Conservation (phyloP, 805 yeast genomes). For the Kodamaea leandrae region DNA sequence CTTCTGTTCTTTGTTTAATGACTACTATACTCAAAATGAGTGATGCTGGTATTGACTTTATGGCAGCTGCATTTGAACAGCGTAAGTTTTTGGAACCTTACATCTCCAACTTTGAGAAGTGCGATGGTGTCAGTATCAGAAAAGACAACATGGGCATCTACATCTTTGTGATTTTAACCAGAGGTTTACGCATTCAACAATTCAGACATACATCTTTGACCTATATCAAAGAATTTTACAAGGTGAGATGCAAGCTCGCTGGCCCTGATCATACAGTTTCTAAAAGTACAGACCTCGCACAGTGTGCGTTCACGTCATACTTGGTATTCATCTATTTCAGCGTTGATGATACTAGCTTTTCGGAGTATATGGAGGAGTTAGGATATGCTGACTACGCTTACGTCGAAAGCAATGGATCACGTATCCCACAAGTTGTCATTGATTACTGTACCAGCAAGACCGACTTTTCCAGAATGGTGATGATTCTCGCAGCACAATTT, state of each 20-base stretch:
- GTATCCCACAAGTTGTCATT: slow-evolving; percentile 27
- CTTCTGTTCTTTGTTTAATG: slow-evolving; percentile 30
- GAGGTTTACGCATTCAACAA: slow-evolving; percentile 60
- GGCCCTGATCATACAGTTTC: background rate
- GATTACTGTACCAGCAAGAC: slow-evolving; percentile 23
- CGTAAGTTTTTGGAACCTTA: slow-evolving; percentile 40
- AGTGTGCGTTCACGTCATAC: slow-evolving; percentile 17
- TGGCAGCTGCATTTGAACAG: slow-evolving; percentile 29
- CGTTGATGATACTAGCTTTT: slow-evolving; percentile 24
- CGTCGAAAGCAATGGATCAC: slow-evolving; percentile 15
- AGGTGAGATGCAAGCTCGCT: slow-evolving; percentile 9
- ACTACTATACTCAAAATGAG: slow-evolving; percentile 26
- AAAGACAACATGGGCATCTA: slow-evolving; percentile 51
- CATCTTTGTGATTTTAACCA: slow-evolving; percentile 46
- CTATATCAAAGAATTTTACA: slow-evolving; percentile 43
- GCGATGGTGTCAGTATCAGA: slow-evolving; percentile 38
- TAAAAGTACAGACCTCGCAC: slow-evolving; percentile 2
- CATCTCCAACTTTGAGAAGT: slow-evolving; percentile 42
- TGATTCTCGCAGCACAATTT: slow-evolving; percentile 31
- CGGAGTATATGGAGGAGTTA: slow-evolving; percentile 21
- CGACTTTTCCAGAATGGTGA: slow-evolving; percentile 20
- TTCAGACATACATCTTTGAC: slow-evolving; percentile 49
- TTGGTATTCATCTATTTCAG: slow-evolving; percentile 35
- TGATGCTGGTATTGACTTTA: slow-evolving; percentile 21
- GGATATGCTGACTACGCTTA: slow-evolving; percentile 17